Base-by-base conservation (phyloP, 2,329 filamentous ascomycete genomes). In the Aspergillus aculeatinus region DNA sequence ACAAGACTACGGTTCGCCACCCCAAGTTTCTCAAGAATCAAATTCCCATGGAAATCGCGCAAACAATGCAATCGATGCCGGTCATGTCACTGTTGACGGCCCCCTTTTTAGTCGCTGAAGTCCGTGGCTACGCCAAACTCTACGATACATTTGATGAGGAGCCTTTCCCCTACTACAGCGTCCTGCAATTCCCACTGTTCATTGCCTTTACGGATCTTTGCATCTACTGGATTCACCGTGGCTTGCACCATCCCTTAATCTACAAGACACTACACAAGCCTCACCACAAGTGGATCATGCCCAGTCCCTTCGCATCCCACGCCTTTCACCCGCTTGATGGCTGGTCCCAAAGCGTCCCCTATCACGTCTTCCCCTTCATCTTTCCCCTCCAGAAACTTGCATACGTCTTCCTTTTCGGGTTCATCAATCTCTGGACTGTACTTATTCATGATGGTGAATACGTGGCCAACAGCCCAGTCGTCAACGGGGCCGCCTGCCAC, bases 231-330 rank as follows among this genome's bases (percentile, higher is more conserved):
- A 94, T 96, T 70, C 92, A 96, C 81, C 89, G 92, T 59, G 89
- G 86, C 59, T 84, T 96, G 63, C 92, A 96, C 79, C 88, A 92
- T 77, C 90, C 90, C 16, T 72, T 78, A 51, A 74, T 95, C 68
- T 98, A 98, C 85, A 96, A 93, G 82, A 82, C 82, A 67, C 83
- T 97, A 53, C 94, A 98, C 85, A 98, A 98, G 86, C 89, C 92
- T 66, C 94, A 98, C 79, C 94, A 98, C 87, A 97, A 96, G 82
- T 98, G 94, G 94, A 97, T 98, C 79, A 96, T 97, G 91, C 94
- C 94, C 3, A 96, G 92, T 3, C 94, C 94, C 0, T 97, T 87
- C 75, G 93, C 94, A 48, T 92, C 89, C 68, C 90, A 96, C 73
- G 94, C 94, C 60, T 98, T 98, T 85, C 92, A 98, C 81, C 93